Percentiles rank a stretch among this genome's conserved stretches.
Evolutionary conservation across 805 yeast species (phyloP).

Genomic region (Cyberlindnera japonica): DNA sequence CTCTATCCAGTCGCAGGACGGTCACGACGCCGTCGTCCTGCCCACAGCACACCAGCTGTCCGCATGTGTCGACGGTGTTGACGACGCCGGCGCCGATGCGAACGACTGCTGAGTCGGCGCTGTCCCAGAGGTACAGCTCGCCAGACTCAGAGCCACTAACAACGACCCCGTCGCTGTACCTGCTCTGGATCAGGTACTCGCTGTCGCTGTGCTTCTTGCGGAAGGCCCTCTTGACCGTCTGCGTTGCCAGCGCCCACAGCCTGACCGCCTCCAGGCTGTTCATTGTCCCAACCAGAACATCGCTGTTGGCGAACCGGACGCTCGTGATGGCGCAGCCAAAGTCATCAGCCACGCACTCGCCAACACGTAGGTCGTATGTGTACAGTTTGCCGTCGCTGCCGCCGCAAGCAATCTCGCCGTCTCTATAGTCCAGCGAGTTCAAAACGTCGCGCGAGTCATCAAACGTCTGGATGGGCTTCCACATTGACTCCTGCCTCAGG

Average conservation of each 20-base stretch:
- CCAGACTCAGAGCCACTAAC: conserved; percentile 16
- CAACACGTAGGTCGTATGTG: conserved; percentile 23
- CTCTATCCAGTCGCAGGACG: no score
- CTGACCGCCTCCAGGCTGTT: conserved; percentile 1
- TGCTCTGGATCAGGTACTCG: conserved; percentile 14
- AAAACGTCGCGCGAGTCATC: conserved; percentile 31
- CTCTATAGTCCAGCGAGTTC: conserved; percentile 13
- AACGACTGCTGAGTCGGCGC: background rate
- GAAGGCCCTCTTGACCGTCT: background rate
- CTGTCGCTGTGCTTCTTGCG: background rate
- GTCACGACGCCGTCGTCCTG: no score
- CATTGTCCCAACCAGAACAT: conserved; percentile 9
- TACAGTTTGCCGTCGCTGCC: conserved; percentile 24
- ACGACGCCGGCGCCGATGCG: background rate
- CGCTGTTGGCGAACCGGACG: background rate
- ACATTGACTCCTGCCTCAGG: conserved; percentile 12
- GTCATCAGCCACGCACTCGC: conserved; percentile 5
- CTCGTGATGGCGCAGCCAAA: conserved; percentile 2
- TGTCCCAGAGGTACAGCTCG: conserved; percentile 5
- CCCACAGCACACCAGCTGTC: no score
- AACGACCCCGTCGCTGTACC: background rate
- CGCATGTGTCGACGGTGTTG: background rate
- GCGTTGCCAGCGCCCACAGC: conserved; percentile 5
- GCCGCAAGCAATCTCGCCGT: conserved; percentile 13
- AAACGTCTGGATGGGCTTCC: conserved; percentile 34